Conservation (phyloP, 495 filamentous ascomycete species). For the Cudoniella acicularis region DNA sequence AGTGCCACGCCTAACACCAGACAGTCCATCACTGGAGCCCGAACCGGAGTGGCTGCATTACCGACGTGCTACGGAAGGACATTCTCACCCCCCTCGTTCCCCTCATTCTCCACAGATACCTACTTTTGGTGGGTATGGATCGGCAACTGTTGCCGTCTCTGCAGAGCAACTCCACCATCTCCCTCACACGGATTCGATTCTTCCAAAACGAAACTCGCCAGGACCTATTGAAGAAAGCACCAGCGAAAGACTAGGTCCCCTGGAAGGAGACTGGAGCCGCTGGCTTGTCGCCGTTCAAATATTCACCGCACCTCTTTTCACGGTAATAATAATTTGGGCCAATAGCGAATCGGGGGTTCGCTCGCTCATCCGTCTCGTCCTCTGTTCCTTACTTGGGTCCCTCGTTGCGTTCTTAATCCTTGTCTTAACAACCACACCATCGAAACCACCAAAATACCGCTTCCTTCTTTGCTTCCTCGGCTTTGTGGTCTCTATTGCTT, state of each 20-base stretch:
- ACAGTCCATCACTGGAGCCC: constrained; percentile 29
- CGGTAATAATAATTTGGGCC: constrained; percentile 72
- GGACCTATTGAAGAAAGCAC: background rate
- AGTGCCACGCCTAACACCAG: constrained; percentile 14
- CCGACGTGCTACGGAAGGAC: constrained; percentile 28
- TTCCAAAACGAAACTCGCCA: constrained; percentile 5
- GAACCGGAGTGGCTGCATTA: constrained; percentile 54
- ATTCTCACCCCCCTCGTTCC: background rate
- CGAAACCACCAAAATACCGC: constrained; percentile 60
- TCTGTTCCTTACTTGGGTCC: constrained; percentile 70
- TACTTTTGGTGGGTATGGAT: constrained; percentile 13
- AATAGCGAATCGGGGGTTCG: constrained; percentile 45
- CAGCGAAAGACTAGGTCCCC: background rate
- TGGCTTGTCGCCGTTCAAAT: constrained; percentile 86
- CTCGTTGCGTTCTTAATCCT: constrained; percentile 59
- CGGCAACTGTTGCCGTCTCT: constrained; percentile 20
- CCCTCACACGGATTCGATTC: constrained; percentile 16
- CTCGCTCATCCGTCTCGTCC: constrained; percentile 54
- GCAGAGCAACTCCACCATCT: constrained; percentile 19
- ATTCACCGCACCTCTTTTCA: constrained; percentile 83
- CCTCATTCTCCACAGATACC: constrained; percentile 6
- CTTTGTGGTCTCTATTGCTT: constrained; percentile 87
- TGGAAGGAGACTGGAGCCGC: constrained; percentile 71
- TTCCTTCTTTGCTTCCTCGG: constrained; percentile 79
- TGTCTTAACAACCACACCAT: constrained; percentile 56